Percentiles rank a stretch among this genome's conserved stretches.
Conservation (phyloP, 2,329 filamentous ascomycete species). For the Macrophomina pseudophaseolina region DNA sequence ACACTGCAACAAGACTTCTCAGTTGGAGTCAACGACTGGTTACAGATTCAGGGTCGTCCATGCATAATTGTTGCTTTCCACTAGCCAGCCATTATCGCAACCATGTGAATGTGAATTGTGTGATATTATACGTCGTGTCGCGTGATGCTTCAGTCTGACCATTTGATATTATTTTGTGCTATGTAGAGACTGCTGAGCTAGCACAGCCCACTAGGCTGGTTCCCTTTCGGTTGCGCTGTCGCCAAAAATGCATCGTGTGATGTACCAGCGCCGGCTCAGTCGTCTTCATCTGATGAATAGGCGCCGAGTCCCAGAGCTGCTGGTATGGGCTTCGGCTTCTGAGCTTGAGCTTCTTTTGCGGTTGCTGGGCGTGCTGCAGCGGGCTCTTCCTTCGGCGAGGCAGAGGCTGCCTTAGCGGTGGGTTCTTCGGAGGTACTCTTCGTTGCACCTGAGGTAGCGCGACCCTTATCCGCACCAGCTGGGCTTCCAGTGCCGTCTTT, state of each 20-base stretch:
- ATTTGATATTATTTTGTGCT: background rate
- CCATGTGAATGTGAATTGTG: too few species aligned
- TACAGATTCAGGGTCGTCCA: too few species aligned
- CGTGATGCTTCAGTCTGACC: background rate
- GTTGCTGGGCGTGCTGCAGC: background rate
- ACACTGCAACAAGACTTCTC: too few species aligned
- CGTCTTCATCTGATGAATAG: constrained; percentile 26
- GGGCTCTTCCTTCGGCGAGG: background rate
- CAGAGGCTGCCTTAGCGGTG: background rate
- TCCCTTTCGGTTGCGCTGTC: background rate
- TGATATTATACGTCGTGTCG: background rate
- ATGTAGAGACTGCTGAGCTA: background rate
- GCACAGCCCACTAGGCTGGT: background rate
- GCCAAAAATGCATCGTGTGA: too few species aligned
- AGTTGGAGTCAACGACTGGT: too few species aligned
- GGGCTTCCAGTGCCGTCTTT: background rate
- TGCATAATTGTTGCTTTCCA: too few species aligned
- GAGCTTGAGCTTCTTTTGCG: background rate
- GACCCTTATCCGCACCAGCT: background rate
- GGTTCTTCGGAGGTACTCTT: background rate
- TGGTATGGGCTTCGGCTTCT: constrained; percentile 14
- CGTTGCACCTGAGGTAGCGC: background rate
- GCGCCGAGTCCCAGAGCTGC: constrained; percentile 13
- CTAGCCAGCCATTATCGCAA: too few species aligned
- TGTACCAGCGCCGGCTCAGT: background rate